Base-by-base conservation (phyloP, 495 filamentous ascomycete genomes). In the Penicillium silybi region DNA sequence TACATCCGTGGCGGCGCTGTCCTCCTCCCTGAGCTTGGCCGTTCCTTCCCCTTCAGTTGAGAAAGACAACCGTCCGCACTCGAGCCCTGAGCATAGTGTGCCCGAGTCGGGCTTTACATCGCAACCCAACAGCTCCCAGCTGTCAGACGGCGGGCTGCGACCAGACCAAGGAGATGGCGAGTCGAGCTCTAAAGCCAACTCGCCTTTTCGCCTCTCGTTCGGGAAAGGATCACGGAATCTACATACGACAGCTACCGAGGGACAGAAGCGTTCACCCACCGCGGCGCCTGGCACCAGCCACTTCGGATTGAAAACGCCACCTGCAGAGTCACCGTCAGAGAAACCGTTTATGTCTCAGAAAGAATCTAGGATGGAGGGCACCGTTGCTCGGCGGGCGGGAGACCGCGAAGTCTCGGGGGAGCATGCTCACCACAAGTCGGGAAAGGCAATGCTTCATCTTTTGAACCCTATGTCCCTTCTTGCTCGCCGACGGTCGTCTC, bases 401-500 rank as follows among this genome's bases (percentile, higher is more conserved):
- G 67, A 74, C 48, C 66, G 70, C 11, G 68, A 72, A 47, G 42
- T 52, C 35, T 50, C 60, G n/a, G 42, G 47, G 19, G 68, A 76
- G 16, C 61, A 58, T 48, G 37, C 53, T 1, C 63, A 68, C 41
- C 72, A 72, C 44, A 74, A 69, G 47, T 69, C 70, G 17, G 73
- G 78, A 15, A 87, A 83, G 62, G 74, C 78, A 10, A 84, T 81
- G 73, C 75, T 88, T 19, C 82, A 85, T 62, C 76, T 88, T 2
- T 67, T 84, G 35, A 89, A 89, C 62, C 86, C 82, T 8, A 84
- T 85, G 72, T 77, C 84, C 10, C 69, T 87, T 13, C 71, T 88
- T 23, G 77, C 83, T 52, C 76, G 74, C 39, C 75, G 75, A 51
- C 79, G 77, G 65, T 86, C 77, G 19, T 80, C 66, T 46, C 82